Evolutionary conservation across 805 yeast species (phyloP).

Genomic region (Myxozyma kluyveri): DNA sequence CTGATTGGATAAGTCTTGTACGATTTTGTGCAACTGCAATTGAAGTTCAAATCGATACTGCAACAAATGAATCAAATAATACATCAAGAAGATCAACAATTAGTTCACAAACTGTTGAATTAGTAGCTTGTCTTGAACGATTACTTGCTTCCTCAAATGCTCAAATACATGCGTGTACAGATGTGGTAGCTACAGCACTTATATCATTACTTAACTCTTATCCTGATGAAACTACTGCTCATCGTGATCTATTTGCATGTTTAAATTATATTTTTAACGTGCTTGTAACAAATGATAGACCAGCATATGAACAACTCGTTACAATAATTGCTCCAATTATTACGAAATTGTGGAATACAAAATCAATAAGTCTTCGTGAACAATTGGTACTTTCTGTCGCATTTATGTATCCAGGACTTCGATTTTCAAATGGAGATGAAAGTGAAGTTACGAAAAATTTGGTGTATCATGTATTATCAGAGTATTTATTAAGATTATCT

Average conservation of each 20-base stretch:
- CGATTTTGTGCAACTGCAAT: conserved; percentile 7
- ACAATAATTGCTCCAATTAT: conserved; percentile 5
- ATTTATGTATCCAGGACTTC: conserved; percentile 10
- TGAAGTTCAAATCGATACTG: conserved; percentile 2
- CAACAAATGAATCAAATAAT: not conserved
- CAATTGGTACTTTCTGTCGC: conserved; percentile 11
- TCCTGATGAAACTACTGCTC: conserved; percentile 14
- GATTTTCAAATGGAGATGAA: not conserved
- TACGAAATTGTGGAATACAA: conserved; percentile 13
- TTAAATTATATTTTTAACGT: conserved; percentile 9
- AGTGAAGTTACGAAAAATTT: not conserved
- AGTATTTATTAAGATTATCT: conserved; percentile 7
- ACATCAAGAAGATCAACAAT: conserved; percentile 1
- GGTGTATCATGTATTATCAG: conserved; percentile 6
- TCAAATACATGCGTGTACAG: not conserved
- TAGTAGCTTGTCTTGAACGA: conserved; percentile 13
- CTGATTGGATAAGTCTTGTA: conserved; percentile 15
- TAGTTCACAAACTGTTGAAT: conserved; percentile 42
- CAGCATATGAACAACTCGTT: not conserved
- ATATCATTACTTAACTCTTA: conserved; percentile 5
- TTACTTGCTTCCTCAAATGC: conserved; percentile 16
- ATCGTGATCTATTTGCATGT: conserved; percentile 6
- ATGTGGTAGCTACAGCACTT: conserved; percentile 1
- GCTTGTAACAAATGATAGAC: conserved; percentile 1
- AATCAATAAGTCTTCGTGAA: conserved; percentile 7